Evolutionary conservation across 306 rosid genomes (phyloP).

Genomic region (Glycine soja): DNA sequence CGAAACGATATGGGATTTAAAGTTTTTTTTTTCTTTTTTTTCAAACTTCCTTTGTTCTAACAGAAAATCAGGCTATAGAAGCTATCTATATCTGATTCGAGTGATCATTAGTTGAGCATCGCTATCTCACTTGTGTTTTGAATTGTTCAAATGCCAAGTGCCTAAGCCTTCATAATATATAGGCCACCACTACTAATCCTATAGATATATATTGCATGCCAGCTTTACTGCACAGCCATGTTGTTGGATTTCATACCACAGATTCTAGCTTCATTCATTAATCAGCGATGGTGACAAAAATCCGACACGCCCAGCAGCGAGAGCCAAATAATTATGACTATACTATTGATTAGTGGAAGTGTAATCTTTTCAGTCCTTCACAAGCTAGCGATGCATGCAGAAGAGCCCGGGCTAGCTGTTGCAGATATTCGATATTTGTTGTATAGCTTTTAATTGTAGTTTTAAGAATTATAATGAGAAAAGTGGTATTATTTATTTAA

Average conservation of each 20-base stretch:
- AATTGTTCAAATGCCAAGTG: constrained; percentile 45
- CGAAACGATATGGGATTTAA: no score
- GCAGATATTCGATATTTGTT: no score
- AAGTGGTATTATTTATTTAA: no score
- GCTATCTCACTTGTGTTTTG: constrained; percentile 46
- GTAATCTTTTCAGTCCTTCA: no score
- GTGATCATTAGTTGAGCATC: constrained; percentile 52
- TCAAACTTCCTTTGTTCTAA: no score
- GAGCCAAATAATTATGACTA: constrained; percentile 27
- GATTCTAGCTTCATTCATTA: constrained; percentile 37
- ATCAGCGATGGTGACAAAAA: constrained; percentile 48
- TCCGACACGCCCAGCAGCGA: constrained; percentile 48
- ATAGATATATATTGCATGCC: no score
- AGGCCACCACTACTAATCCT: constrained; percentile 44
- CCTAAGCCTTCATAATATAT: constrained; percentile 37
- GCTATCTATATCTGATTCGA: constrained; percentile 9
- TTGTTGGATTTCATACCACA: constrained; percentile 57
- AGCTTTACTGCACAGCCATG: constrained; percentile 21
- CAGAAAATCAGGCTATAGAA: constrained; percentile 35
- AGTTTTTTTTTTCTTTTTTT: no score
- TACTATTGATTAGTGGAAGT: no score
- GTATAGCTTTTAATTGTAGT: no score
- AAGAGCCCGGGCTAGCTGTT: no score
- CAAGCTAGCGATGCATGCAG: no score
- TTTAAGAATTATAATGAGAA: no score